Conservation (phyloP, 2,329 filamentous ascomycete genomes). For the Biscogniauxia sp. region DNA sequence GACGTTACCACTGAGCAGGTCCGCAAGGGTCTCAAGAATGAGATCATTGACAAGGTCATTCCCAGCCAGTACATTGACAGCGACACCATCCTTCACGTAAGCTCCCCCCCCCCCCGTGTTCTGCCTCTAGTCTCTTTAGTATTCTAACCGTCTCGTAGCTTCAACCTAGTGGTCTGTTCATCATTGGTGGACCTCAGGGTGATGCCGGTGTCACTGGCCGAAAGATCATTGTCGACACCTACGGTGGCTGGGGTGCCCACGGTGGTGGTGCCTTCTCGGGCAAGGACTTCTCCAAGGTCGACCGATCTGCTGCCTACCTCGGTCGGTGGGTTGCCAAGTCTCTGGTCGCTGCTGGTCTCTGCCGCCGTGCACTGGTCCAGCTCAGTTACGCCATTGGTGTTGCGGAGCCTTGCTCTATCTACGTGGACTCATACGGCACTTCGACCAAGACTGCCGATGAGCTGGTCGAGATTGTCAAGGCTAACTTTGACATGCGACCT, state of each 20-base stretch:
- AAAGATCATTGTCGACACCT: conserved; percentile 99
- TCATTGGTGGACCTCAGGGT: conserved; percentile 98
- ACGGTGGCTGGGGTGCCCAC: conserved; percentile 99
- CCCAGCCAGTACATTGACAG: conserved; percentile 90
- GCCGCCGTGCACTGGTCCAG: conserved; percentile 92
- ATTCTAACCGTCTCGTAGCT: conserved; percentile 39
- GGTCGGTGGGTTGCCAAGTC: conserved; percentile 99
- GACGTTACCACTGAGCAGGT: conserved; percentile 88
- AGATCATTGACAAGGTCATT: conserved; percentile 95
- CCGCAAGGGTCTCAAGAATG: conserved; percentile 91
- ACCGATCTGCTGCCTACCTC: conserved; percentile 96
- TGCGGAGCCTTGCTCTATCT: conserved; percentile 94
- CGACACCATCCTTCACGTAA: conserved; percentile 89
- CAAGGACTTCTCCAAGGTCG: conserved; percentile 99
- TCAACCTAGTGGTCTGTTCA: conserved; percentile 96
- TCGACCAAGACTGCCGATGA: conserved; percentile 85
- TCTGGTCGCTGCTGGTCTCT: conserved; percentile 81
- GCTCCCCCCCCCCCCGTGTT: conserved; percentile 30
- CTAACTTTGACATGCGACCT: conserved; percentile 97
- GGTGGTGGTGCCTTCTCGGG: conserved; percentile 99
- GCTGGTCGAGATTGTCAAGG: conserved; percentile 89
- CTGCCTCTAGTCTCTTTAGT: neutral
- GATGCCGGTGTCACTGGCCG: conserved; percentile 97
- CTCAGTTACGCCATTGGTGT: conserved; percentile 99
- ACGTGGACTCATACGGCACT: conserved; percentile 97